A percentile compares a stretch with the other conserved stretches of the same genome.
Conservation (phyloP, 75 land plant genomes). For the Pinus tabuliformis region DNA sequence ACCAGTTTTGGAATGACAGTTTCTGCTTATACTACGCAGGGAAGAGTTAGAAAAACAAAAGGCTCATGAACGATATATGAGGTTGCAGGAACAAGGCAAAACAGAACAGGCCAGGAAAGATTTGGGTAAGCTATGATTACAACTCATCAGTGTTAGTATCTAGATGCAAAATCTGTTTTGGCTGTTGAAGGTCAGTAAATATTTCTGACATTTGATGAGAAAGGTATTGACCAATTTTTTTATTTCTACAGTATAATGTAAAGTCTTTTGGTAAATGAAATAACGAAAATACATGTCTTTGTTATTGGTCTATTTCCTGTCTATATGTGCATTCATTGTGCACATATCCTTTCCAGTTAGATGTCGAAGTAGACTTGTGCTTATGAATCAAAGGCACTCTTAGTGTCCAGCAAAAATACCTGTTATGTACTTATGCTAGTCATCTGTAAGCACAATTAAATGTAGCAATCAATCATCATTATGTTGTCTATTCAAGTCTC, state of each 20-base stretch:
- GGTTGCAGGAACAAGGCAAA: conserved; percentile 91
- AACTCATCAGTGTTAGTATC: not conserved
- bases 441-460: too few species aligned
- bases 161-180: not conserved
- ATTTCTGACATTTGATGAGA: not conserved
- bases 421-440: too few species aligned
- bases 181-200: not conserved
- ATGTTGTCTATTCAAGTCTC: too few species aligned
- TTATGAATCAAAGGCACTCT: not conserved
- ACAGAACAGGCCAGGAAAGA: conserved; percentile 89
- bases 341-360: not conserved
- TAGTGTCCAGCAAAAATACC: too few species aligned
- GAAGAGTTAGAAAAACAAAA: conserved; percentile 89
- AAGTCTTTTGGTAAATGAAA: not conserved
- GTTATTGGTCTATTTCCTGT: not conserved
- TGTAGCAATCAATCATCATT: too few species aligned
- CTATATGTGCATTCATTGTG: not conserved
- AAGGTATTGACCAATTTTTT: not conserved
- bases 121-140: conserved; percentile 42
- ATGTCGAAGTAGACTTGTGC: not conserved
- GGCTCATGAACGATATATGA: conserved; percentile 88
- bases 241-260: too few species aligned
- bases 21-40: conserved; percentile 20
- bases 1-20: not conserved
- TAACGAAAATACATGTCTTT: not conserved